A percentile compares a stretch with the other conserved stretches of the same genome.
Conservation (phyloP, 306 rosid species). For the Vigna angularis region DNA sequence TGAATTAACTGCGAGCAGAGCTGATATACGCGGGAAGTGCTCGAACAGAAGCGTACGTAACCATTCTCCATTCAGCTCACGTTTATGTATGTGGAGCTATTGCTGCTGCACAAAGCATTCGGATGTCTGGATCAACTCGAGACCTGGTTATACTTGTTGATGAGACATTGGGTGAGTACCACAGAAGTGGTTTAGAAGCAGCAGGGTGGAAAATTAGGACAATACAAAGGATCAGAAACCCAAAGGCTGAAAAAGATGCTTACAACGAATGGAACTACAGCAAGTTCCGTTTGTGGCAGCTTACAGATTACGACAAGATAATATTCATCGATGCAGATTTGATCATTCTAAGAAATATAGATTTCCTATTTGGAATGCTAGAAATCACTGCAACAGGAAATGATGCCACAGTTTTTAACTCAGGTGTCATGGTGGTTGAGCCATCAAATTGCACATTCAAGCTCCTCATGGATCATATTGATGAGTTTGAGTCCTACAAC, state of each 20-base stretch:
- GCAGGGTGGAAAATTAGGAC: conserved; percentile 26
- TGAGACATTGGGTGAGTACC: conserved; percentile 19
- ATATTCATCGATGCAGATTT: conserved; percentile 27
- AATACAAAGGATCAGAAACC: conserved; percentile 16
- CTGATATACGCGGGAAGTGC: background rate
- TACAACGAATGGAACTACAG: conserved; percentile 30
- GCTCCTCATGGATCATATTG: conserved; percentile 17
- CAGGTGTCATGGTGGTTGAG: conserved; percentile 23
- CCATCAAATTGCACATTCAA: conserved; percentile 27
- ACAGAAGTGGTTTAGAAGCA: conserved; percentile 27
- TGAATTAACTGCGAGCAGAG: conserved; percentile 1
- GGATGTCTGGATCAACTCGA: conserved; percentile 17
- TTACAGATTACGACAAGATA: conserved; percentile 26
- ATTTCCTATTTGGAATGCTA: conserved; percentile 23
- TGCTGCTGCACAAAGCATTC: conserved; percentile 22
- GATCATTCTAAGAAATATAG: conserved; percentile 23
- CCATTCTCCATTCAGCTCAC: conserved; percentile 15
- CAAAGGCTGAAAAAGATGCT: conserved; percentile 18
- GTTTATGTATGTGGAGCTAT: conserved; percentile 22
- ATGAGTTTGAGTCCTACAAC: conserved; percentile 23
- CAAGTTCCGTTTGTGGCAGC: conserved; percentile 28
- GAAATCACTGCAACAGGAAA: conserved; percentile 24
- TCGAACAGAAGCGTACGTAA: conserved; percentile 12
- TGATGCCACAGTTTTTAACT: conserved; percentile 13
- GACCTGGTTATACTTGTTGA: conserved; percentile 28